Evolutionary conservation across 345 rosid species (phyloP), one percentile per base, ranked within the genome.

Genomic region (Fremontodendron californicum): DNA sequence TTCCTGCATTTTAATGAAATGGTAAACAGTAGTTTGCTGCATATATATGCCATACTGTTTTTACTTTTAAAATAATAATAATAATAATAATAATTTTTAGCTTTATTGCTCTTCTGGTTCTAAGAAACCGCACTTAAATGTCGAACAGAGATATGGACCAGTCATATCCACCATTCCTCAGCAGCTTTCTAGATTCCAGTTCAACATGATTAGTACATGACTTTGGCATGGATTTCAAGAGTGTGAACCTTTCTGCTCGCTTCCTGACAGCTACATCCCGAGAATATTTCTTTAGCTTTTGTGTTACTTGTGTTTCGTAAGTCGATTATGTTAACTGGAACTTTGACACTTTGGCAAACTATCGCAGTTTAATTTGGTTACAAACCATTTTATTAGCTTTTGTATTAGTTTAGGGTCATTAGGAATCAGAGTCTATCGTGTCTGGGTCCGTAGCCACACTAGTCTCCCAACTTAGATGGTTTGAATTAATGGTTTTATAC

Each of bases 141-240:
- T 75, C 58, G 52, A 71, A 88, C 90, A 94, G 97, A 93, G 97
- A 85, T 94, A 93, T 35, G 98, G 98, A 63, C 97, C 97, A 0
- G 97, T 94, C 33, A 94, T 93, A 79, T 94, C 97, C 37, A 93
- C 97, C 82, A 94, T 94, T 82, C 98, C 98, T 49, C 97, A 93
- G 85, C 98, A 94, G 86, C 97, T 94, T 68, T 94, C 98, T 49
- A 93, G 98, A 86, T 93, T 93, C 87, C 97, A 91, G 83, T 93
- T 94, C 89, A 93, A 91, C 79, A 94, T 94, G 98, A 88, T 60
- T 9, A 60, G n/a, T 27, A 84, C 88, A 15, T 93, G 85, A 94
- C 74, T 77, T 55, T 31, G 71, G 70, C 48, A 46, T 54, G 73
- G 77, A 49, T 78, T 40, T 23, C 33, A 12, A 40, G 81, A 73